Evolutionary conservation across 2,329 filamentous ascomycete species (phyloP).

Genomic region (Alternaria dauci): DNA sequence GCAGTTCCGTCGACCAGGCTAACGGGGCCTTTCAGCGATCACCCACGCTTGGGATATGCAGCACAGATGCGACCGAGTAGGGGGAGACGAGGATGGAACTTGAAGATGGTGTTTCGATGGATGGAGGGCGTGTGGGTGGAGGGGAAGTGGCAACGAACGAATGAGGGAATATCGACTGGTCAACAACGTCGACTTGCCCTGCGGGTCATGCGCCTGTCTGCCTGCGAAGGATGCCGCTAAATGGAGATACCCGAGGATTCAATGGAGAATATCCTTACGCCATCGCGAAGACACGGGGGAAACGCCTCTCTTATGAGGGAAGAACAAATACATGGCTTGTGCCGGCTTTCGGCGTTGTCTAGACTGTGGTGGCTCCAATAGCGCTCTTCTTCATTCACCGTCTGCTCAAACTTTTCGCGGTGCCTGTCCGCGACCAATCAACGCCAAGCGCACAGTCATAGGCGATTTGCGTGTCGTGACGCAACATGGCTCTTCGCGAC

Average conservation of each 20-base stretch:
- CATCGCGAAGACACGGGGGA: slow-evolving; percentile 8
- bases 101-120: background rate
- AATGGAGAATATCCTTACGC: slow-evolving; percentile 10
- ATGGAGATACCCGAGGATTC: slow-evolving; percentile 5
- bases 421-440: slow-evolving; percentile 24
- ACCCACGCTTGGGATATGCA: slow-evolving; percentile 1
- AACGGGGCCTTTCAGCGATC: slow-evolving; percentile 5
- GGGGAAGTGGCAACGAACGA: background rate
- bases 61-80: background rate
- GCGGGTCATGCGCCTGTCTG: slow-evolving; percentile 18
- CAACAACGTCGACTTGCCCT: slow-evolving; percentile 11
- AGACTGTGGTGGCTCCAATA: slow-evolving; percentile 10
- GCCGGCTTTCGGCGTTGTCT: slow-evolving; percentile 7
- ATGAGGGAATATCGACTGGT: slow-evolving; percentile 1
- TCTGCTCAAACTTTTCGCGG: slow-evolving; percentile 20
- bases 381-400: slow-evolving; percentile 18
- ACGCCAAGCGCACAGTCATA: slow-evolving; percentile 23
- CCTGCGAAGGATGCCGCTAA: slow-evolving; percentile 15
- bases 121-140: background rate
- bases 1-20: slow-evolving; percentile 17
- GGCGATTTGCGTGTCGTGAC: slow-evolving; percentile 10
- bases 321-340: slow-evolving; percentile 3
- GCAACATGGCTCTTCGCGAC: slow-evolving; percentile 13
- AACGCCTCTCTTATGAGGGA: slow-evolving; percentile 12
- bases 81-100: background rate